A percentile compares a stretch with the other conserved stretches of the same genome.
These are phyloP conservation scores for Chlorella sp. DNA, from an alignment of 139 green algal genomes.

Conservation along the genomic window DNA sequence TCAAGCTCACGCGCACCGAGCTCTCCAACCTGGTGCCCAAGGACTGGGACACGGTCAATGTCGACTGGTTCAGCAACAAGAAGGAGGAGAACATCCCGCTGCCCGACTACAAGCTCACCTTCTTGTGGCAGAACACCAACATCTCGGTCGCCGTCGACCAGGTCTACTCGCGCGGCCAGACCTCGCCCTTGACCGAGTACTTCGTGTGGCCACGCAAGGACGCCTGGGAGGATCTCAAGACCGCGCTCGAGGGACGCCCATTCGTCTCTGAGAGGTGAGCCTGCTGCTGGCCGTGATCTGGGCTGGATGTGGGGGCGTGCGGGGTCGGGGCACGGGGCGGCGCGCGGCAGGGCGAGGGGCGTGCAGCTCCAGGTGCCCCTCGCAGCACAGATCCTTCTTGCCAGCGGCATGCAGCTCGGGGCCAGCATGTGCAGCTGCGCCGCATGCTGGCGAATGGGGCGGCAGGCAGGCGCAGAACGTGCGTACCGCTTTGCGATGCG, in stretches of 20 bases:
- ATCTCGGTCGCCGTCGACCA: constrained; percentile 81
- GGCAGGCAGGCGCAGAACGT: no score
- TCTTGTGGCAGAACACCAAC: constrained; percentile 88
- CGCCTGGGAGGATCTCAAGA: constrained; percentile 87
- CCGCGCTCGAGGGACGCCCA: constrained; percentile 57
- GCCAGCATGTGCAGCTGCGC: no score
- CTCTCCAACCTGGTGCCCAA: constrained; percentile 33
- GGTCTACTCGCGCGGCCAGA: constrained; percentile 55
- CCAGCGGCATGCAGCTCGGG: no score
- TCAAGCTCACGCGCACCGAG: constrained; percentile 32
- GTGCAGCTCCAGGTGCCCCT: no score
- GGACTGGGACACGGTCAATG: constrained; percentile 47
- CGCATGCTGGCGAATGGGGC: no score
- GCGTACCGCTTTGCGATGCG: no score
- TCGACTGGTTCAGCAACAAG: constrained; percentile 49
- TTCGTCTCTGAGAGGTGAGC: constrained; percentile 69
- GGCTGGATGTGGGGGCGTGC: no score
- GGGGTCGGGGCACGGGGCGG: no score
- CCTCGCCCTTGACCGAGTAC: constrained; percentile 82
- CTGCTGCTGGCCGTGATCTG: no score
- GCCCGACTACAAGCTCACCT: constrained; percentile 66
- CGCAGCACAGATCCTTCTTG: no score
- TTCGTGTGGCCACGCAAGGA: constrained; percentile 88
- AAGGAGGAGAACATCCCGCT: constrained; percentile 37
- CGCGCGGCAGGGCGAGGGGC: no score